A percentile compares a stretch with the other conserved stretches of the same genome.
phyloP scores from a whole-genome alignment of 495 filamentous ascomycete genomes.

The Talaromyces adpressus region DNA sequence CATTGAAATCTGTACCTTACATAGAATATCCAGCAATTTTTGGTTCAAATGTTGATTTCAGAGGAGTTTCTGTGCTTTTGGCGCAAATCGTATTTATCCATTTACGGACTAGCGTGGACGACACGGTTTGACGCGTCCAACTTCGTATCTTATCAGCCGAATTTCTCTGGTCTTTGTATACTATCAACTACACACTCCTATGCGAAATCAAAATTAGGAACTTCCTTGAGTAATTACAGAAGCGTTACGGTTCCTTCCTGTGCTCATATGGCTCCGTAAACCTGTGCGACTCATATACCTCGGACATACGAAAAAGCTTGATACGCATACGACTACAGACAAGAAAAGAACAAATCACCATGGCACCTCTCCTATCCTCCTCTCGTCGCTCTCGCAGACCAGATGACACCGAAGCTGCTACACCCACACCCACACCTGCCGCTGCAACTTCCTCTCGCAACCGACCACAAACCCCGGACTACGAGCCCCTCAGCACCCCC shows the following conservation, averaged over 20 bases:
- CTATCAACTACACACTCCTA: neutral
- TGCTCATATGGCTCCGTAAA: neutral
- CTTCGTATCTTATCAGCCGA: slow-evolving; percentile 1
- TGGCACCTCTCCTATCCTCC: slow-evolving; percentile 12
- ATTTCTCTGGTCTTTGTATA: neutral
- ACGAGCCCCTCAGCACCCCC: slow-evolving; percentile 50
- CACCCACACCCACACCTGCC: slow-evolving; percentile 10
- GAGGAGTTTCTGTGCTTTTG: neutral
- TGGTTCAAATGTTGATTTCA: neutral
- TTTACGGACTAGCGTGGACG: slow-evolving; percentile 2
- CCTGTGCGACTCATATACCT: neutral
- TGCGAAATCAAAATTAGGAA: neutral
- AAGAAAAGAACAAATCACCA: slow-evolving; percentile 12
- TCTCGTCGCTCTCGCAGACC: slow-evolving; percentile 22
- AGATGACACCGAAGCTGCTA: slow-evolving; percentile 18
- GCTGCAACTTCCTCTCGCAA: slow-evolving; percentile 12
- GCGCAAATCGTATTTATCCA: neutral
- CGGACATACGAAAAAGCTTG: neutral
- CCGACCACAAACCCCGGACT: slow-evolving; percentile 36
- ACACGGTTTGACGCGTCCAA: neutral
- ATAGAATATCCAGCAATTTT: neutral
- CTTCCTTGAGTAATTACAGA: neutral
- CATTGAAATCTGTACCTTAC: neutral
- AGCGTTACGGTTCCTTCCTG: neutral
- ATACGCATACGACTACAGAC: neutral